Evolutionary conservation across 208 protist species (phyloP).

Genomic region (Trypanosoma rangeli): DNA sequence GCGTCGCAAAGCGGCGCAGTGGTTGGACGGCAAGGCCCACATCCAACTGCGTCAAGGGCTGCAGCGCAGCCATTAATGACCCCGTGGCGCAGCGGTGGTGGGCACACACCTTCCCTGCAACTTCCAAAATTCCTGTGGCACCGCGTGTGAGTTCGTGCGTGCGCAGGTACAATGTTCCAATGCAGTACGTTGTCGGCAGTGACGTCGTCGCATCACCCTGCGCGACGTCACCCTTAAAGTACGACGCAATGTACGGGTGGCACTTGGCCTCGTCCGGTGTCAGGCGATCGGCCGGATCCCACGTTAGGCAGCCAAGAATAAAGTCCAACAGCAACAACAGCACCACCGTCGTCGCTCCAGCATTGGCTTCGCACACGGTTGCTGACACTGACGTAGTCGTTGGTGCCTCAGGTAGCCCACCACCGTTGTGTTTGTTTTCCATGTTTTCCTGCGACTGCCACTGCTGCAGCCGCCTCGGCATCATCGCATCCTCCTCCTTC

Average conservation of each 20-base stretch:
- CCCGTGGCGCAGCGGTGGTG: not conserved
- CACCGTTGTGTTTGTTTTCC: no score
- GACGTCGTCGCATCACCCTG: not conserved
- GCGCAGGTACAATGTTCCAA: slow-evolving; percentile 41
- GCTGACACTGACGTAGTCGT: not conserved
- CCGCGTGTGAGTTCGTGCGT: slow-evolving; percentile 32
- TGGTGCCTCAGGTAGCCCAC: no score
- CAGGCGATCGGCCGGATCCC: slow-evolving; percentile 57
- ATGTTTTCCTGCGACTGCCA: not conserved
- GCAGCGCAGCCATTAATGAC: not conserved
- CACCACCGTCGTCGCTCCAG: not conserved
- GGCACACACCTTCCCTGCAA: not conserved
- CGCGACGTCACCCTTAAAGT: not conserved
- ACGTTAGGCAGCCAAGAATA: slow-evolving; percentile 59
- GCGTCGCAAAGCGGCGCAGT: slow-evolving; percentile 5
- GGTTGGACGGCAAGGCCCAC: slow-evolving; percentile 4
- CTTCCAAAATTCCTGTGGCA: not conserved
- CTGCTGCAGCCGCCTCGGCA: no score
- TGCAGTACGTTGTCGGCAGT: slow-evolving; percentile 9
- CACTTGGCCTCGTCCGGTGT: slow-evolving; percentile 46
- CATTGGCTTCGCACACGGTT: not conserved
- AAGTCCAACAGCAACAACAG: slow-evolving; percentile 53
- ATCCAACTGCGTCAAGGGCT: not conserved
- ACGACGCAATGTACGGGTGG: slow-evolving; percentile 50
- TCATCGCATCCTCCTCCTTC: slow-evolving; percentile 4